Percentiles rank a stretch among this genome's conserved stretches.
phyloP scores from a whole-genome alignment of 2,329 filamentous ascomycete genomes.

The Cytospora leucostoma region DNA sequence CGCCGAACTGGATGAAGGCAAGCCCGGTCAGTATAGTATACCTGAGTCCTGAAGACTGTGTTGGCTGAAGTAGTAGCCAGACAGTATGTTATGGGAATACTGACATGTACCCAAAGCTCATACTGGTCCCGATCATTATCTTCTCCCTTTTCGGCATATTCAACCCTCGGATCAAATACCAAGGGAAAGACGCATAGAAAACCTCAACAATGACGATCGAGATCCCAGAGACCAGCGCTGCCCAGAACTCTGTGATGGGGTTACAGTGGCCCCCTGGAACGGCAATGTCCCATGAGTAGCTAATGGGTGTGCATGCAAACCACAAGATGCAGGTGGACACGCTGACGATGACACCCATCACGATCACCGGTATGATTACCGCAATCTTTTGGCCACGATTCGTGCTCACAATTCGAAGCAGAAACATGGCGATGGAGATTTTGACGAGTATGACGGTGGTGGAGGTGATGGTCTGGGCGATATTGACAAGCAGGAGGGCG shows the following conservation, averaged over 20 bases:
- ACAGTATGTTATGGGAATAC: background rate
- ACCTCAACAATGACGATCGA: conserved; percentile 17
- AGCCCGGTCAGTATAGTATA: background rate
- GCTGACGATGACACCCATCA: conserved; percentile 6
- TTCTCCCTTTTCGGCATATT: conserved; percentile 25
- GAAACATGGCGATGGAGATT: conserved; percentile 22
- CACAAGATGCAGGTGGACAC: conserved; percentile 8
- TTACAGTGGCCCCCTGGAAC: conserved; percentile 8
- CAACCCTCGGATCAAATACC: conserved; percentile 18
- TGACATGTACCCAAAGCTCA: conserved; percentile 26
- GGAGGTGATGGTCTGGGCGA: conserved; percentile 12
- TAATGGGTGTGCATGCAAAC: conserved; percentile 23
- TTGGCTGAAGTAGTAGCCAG: too few relatives aligned
- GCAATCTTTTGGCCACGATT: background rate
- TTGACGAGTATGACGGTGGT: conserved; percentile 16
- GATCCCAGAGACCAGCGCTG: background rate
- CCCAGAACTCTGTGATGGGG: conserved; percentile 1
- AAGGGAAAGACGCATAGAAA: conserved; percentile 25
- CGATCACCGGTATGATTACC: conserved; percentile 12
- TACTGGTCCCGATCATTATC: conserved; percentile 24
- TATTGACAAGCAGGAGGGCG: conserved; percentile 11
- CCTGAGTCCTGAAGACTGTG: too few relatives aligned
- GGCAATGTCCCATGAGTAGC: conserved; percentile 20
- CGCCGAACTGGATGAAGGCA: conserved; percentile 4
- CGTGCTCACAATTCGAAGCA: conserved; percentile 18